Evolutionary conservation across 2,329 filamentous ascomycete species (phyloP), one percentile per base, ranked within the genome.

Genomic region (Fonsecaea multimorphosa): DNA sequence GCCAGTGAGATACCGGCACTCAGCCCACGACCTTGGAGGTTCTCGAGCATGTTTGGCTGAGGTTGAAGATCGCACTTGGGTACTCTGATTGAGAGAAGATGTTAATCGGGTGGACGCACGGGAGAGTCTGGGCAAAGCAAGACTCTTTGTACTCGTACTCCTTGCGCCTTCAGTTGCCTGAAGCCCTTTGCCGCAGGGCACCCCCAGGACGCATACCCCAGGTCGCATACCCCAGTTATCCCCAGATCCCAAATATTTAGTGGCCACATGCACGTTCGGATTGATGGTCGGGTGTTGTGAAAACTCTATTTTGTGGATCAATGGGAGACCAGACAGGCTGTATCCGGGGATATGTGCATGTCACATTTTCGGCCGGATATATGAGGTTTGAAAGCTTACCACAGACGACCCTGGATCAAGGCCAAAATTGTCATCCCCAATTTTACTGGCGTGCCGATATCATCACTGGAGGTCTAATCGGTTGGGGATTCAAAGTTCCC

Each of bases 1-100:
- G 55, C 55, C 24, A 67, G 24, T 11, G 57, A 31, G 44, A 64
- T 64, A 22, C 31, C 36, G n/a, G 46, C 52, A 3, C 22, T 34
- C 7, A 63, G 54, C 22, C 27, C 27, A 22, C 51, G 60, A 14
- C 60, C 60, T 31, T 57, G 51, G 9, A 63, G 53, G 3, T 44
- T 44, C 3, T 7, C 9, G 16, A 44, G n/a, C 38, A 44, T 44
- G 16, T 11, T 44, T 44, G 16, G 16, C 6, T 19, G 16, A 34
- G 11, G 32, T 31, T 31, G 51, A 36, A 24, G 29, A 56, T n/a
- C 16, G 24, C 9, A 36, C n/a, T 19, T n/a, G 32, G 29, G 19
- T 12, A n/a, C 32, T 31, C 12, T 53, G 32, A 61, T 19, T 16
- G 44, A n/a, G 54, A 31, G 24, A n/a, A 11, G 44, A 24, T 12